Base-by-base conservation (phyloP, 805 yeast genomes). In the Kodamaea fukazawae region DNA sequence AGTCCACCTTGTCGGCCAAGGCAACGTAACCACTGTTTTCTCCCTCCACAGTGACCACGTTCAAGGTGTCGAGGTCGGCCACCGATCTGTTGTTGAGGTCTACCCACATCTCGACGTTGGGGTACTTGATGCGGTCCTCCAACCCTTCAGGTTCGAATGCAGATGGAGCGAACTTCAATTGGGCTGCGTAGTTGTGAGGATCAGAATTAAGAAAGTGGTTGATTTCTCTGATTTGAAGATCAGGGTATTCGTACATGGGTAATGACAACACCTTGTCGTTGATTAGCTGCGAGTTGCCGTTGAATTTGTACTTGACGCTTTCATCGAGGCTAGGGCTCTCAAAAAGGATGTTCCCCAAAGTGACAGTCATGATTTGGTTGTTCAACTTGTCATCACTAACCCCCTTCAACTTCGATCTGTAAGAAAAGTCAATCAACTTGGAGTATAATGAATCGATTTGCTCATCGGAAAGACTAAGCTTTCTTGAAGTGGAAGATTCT, bases 61-160 rank as follows among this genome's bases (percentile, higher is more conserved):
- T 65, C 40, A 76, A 47, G 9, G 69, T 55, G 17, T 62, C 70
- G 25, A 67, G 44, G 26, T 63, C 71, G 1, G 69, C 70, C 28
- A 45, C 53, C 9, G 61, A 60, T 11, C 63, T 61, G 13, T 60
- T 62, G 40, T 56, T 63, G 34, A 75, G 54, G 34, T 69, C 75
- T 26, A 72, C 58, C 80, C 82, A 78, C 33, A 79, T 60, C 49
- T 79, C 84, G 5, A 79, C 56, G 1, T 82, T 79, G 2, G 84
- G 82, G 33, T 64, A 66, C 29, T 61, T 51, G 36, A 58, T 50
- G 39, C 58, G 54, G 6, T 51, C 49, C 11, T 25, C 29, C 20
- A 32, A 42, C 15, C 30, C 27, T 10, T 25, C 46, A 27, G 51
- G 41, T 44, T 51, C 44, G 50, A 61, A 58, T 28, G 78, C 70